phyloP scores from a whole-genome alignment of 139 green algal genomes.

The Chara braunii region DNA sequence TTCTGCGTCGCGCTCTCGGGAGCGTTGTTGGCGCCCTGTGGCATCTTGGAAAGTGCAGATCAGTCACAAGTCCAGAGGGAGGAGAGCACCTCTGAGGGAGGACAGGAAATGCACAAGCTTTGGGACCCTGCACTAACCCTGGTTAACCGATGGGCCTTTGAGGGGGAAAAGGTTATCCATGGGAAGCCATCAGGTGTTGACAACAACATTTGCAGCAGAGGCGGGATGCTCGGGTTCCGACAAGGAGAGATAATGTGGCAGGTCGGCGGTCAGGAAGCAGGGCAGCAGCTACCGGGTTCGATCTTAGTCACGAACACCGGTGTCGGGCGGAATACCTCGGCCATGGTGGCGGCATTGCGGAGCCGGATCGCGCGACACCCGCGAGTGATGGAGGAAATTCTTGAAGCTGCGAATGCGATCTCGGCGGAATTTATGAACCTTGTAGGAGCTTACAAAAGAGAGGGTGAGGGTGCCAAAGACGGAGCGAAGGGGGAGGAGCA shows the following conservation, averaged over 20 bases:
- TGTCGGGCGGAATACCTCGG: conserved; percentile 21
- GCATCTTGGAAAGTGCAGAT: neutral
- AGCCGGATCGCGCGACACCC: neutral
- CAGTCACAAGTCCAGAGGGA: too few relatives aligned
- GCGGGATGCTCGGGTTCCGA: conserved; percentile 11
- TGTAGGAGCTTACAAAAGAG: neutral
- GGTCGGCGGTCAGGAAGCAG: too few relatives aligned
- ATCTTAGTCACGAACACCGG: conserved; percentile 23
- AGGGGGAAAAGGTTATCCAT: conserved; percentile 31
- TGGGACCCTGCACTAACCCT: neutral
- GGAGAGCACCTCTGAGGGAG: too few relatives aligned
- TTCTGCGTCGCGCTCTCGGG: conserved; percentile 32
- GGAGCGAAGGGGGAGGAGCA: neutral
- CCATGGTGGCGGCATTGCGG: conserved; percentile 4
- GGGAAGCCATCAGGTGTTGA: conserved; percentile 33
- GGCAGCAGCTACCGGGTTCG: neutral
- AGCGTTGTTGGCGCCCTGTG: conserved; percentile 9
- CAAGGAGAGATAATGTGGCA: too few relatives aligned
- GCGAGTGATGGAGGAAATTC: neutral
- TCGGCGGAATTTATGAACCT: neutral
- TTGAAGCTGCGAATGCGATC: conserved; percentile 12
- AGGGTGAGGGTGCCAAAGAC: neutral
- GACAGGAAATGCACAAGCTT: too few relatives aligned
- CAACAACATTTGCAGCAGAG: conserved; percentile 41
- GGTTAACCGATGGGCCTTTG: conserved; percentile 33